A percentile compares a stretch with the other conserved stretches of the same genome.
Evolutionary conservation across 2,329 filamentous ascomycete species (phyloP).

Genomic region (Arthrobotrys sinensis): DNA sequence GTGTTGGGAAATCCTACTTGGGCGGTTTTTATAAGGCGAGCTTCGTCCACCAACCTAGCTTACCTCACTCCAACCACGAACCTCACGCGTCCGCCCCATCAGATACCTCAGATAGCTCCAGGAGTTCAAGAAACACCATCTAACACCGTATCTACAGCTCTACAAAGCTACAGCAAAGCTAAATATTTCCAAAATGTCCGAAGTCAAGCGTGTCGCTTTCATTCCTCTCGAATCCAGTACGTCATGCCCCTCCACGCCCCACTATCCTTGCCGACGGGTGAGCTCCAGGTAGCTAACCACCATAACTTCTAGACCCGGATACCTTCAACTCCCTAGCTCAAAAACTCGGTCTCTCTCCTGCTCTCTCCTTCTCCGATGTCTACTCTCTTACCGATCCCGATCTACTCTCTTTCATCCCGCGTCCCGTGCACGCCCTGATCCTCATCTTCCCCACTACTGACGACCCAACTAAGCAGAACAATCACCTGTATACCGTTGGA

Average conservation of each 20-base stretch:
- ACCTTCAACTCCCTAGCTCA: constrained; percentile 88
- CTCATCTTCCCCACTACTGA: constrained; percentile 88
- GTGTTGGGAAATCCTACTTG: constrained; percentile 36
- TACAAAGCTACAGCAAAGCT: background rate
- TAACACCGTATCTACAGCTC: constrained; percentile 18
- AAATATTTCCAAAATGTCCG: constrained; percentile 39
- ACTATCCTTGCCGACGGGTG: background rate
- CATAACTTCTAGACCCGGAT: constrained; percentile 74
- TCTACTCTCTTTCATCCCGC: constrained; percentile 87
- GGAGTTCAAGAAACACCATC: background rate
- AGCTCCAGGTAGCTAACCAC: background rate
- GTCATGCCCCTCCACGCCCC: constrained; percentile 13
- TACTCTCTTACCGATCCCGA: constrained; percentile 90
- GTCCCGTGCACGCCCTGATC: constrained; percentile 87
- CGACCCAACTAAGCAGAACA: constrained; percentile 63
- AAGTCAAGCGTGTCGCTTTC: constrained; percentile 51
- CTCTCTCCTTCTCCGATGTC: constrained; percentile 88
- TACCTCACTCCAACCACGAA: background rate
- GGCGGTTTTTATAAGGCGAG: constrained; percentile 17
- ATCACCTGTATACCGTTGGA: constrained; percentile 70
- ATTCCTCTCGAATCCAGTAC: constrained; percentile 59
- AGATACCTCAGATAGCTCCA: constrained; percentile 7
- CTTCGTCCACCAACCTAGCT: background rate
- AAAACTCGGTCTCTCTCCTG: constrained; percentile 84
- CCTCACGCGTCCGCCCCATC: background rate